These are phyloP conservation scores for Vitis rupestris DNA, from an alignment of 164 flowering plant species.

Conservation along the genomic window DNA sequence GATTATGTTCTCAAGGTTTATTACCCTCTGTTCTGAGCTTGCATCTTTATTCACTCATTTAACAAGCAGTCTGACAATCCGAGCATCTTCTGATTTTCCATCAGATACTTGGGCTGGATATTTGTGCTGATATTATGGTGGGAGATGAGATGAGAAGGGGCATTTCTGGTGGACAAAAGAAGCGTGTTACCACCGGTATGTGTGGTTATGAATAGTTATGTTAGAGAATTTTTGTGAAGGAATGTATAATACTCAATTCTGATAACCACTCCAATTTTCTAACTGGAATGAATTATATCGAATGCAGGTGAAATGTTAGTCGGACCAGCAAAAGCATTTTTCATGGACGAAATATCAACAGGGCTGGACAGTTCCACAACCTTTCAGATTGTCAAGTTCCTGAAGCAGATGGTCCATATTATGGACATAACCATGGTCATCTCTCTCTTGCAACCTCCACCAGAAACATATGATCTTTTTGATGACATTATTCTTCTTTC, in stretches of 20 bases:
- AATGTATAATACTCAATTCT: not conserved
- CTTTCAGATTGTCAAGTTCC: conserved; percentile 50
- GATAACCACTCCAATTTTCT: too few species aligned
- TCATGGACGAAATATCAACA: conserved; percentile 71
- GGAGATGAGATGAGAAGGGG: conserved; percentile 67
- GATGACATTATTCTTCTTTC: conserved; percentile 58
- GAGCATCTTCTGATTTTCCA: not conserved
- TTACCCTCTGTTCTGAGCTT: not conserved
- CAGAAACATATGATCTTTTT: conserved; percentile 56
- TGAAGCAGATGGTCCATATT: conserved; percentile 60
- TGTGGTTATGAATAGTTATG: too few species aligned
- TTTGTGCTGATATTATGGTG: conserved; percentile 55
- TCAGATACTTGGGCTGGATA: conserved; percentile 63
- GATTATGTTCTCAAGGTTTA: conserved; percentile 62
- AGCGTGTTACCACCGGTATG: conserved; percentile 48
- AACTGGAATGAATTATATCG: conserved; percentile 38
- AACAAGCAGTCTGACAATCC: not conserved
- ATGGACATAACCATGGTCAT: conserved; percentile 61
- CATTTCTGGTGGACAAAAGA: conserved; percentile 68
- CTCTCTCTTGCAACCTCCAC: conserved; percentile 66
- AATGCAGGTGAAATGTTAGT: conserved; percentile 31
- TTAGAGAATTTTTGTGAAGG: not conserved
- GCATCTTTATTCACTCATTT: not conserved
- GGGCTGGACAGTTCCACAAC: conserved; percentile 69
- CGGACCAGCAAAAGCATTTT: conserved; percentile 61